Base-by-base conservation (phyloP, 2,329 filamentous ascomycete species). In the Penicillium aurantiogriseum region DNA sequence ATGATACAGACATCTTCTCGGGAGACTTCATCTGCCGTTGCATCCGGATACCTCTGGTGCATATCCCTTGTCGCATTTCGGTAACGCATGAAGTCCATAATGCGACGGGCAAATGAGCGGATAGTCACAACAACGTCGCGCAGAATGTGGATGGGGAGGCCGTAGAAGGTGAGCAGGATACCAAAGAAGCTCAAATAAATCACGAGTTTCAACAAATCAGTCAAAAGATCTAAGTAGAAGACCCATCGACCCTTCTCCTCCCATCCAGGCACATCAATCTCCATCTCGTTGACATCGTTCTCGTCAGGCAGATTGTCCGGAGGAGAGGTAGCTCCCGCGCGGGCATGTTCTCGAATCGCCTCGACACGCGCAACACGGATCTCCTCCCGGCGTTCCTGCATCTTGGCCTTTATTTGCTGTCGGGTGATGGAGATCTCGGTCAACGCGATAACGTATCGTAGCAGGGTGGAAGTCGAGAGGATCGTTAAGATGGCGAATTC, bases 1-100 rank as follows among this genome's bases (percentile, higher is more conserved):
- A 99, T 96, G 66, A 99, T 99, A 74, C 94, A 99, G 3, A 94
- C 95, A 68, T 95, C 91, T 71, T 97, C 93, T 48, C 90, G 83
- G 29, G 82, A 80, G 25, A 99, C 85, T 63, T 99, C 93, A 64
- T 95, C 91, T 2, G 85, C 82, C 1, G 90, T 96, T 1, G 94
- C 94, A 72, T 99, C 94, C 5, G 90, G 89, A 71, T 97, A 97
- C 67, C 85, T 81, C 59, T 85, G 85, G 70, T 96, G 94, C 92
- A 99, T 97, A 71, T 97, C 91, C 64, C 89, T 85, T 3, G 96
- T 92, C 2, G 94, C 94, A 68, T 91, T 91, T 56, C 92, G 88
- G 73, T 97, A 99, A 59, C 91, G 87, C 63, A 96, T 78, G 63
- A 97, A 89, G 64, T 96, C 92, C 61, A 87, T 84, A n/a, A 97